Evolutionary conservation across 768 basidiomycete species (phyloP).

Genomic region (Podaxis sp.): DNA sequence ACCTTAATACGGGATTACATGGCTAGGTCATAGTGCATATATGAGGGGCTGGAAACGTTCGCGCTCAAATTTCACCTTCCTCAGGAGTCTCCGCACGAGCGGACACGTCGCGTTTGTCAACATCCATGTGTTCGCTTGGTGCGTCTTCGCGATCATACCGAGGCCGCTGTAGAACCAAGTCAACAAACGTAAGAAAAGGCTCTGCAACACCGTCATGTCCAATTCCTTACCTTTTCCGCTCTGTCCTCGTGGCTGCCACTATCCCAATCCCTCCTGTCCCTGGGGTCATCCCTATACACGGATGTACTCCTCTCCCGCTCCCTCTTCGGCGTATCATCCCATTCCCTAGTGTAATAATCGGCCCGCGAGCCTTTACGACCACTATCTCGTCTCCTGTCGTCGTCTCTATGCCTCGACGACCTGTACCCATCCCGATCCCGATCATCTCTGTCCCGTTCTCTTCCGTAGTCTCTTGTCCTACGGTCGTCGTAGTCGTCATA

Average conservation of each 20-base stretch:
- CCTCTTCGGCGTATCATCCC: constrained; percentile 46
- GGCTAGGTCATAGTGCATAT: constrained; percentile 9
- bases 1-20: constrained; percentile 11
- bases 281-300: constrained; percentile 40
- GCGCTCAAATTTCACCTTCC: constrained; percentile 76
- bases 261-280: constrained; percentile 55
- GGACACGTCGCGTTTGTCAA: constrained; percentile 38
- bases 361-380: constrained; percentile 35
- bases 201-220: neutral
- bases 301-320: constrained; percentile 37
- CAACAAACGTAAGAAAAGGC: constrained; percentile 16
- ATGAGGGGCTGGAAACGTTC: neutral
- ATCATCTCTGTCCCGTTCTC: constrained; percentile 38
- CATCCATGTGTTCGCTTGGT: constrained; percentile 37
- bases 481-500: constrained; percentile 52
- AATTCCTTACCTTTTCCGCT: constrained; percentile 58
- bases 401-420: constrained; percentile 48
- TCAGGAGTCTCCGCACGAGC: constrained; percentile 77
- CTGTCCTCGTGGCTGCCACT: constrained; percentile 53
- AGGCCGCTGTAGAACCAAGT: constrained; percentile 39
- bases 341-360: constrained; percentile 39
- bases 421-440: constrained; percentile 38
- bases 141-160: constrained; percentile 46
- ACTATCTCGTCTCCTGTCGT: constrained; percentile 46
- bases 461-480: constrained; percentile 38